Conservation (phyloP, 1,284 basidiomycete species). For the Ustilago sp. region DNA sequence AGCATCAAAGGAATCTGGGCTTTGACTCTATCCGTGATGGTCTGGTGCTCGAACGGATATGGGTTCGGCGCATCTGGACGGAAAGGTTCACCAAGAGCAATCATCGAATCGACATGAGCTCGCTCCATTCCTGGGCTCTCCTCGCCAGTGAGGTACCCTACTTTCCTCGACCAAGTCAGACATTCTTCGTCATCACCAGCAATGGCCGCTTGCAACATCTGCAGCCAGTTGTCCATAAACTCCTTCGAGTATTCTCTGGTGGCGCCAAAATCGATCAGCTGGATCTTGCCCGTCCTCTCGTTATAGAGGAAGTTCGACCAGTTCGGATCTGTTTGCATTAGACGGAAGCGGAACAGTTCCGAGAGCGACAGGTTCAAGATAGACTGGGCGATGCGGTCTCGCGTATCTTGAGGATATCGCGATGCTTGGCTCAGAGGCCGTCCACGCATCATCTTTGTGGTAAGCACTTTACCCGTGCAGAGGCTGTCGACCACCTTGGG, state of each 20-base stretch:
- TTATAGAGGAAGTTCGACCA: conserved; percentile 98
- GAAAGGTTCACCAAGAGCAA: conserved; percentile 81
- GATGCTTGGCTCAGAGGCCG: conserved; percentile 79
- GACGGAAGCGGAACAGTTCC: conserved; percentile 88
- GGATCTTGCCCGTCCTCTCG: conserved; percentile 73
- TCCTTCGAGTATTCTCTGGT: conserved; percentile 84
- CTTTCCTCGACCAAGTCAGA: conserved; percentile 78
- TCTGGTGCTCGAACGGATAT: conserved; percentile 76
- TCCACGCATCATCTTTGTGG: conserved; percentile 88
- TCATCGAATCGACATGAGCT: conserved; percentile 88
- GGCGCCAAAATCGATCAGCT: conserved; percentile 96
- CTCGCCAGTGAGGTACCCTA: conserved; percentile 90
- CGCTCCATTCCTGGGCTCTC: conserved; percentile 90
- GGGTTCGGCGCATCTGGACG: conserved; percentile 76
- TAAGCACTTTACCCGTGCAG: conserved; percentile 84
- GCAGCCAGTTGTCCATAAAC: conserved; percentile 91
- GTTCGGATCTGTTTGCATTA: conserved; percentile 99
- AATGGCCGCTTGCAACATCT: conserved; percentile 82
- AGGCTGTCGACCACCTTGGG: conserved; percentile 83
- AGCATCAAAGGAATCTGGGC: conserved; percentile 91
- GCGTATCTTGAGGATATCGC: conserved; percentile 76
- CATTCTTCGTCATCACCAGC: conserved; percentile 79
- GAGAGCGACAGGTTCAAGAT: conserved; percentile 87
- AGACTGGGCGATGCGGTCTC: conserved; percentile 85
- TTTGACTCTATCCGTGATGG: conserved; percentile 80